Conservation (phyloP, 208 protist species). For the Herpetomonas muscarum region DNA sequence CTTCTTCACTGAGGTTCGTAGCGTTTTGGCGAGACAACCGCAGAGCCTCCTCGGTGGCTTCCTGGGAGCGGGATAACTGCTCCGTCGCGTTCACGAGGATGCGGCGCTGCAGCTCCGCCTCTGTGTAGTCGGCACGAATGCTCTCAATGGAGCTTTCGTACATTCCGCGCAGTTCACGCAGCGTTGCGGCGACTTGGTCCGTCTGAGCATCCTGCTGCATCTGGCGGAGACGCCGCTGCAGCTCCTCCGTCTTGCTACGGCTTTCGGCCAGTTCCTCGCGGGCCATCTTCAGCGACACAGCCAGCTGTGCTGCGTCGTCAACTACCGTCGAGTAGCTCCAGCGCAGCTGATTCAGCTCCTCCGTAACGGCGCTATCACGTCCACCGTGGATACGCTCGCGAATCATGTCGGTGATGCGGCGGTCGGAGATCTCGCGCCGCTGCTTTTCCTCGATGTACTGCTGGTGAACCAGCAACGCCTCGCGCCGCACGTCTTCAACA, state of each 20-base stretch:
- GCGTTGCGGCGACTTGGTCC: constrained; percentile 50
- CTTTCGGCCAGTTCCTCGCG: constrained; percentile 36
- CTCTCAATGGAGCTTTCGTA: constrained; percentile 40
- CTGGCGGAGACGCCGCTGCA: constrained; percentile 29
- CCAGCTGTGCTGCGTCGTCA: constrained; percentile 71
- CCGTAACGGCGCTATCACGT: constrained; percentile 20
- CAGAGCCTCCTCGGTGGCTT: background rate
- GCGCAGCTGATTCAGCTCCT: constrained; percentile 55
- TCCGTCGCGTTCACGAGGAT: constrained; percentile 16
- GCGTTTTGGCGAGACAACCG: background rate
- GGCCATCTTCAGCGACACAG: constrained; percentile 51
- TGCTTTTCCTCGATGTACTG: constrained; percentile 68
- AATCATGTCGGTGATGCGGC: constrained; percentile 71
- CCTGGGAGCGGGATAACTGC: background rate
- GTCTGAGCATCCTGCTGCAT: constrained; percentile 48
- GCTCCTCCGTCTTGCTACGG: constrained; percentile 10
- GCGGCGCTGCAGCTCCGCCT: constrained; percentile 29
- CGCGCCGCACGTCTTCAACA: constrained; percentile 40
- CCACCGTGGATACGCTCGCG: constrained; percentile 52
- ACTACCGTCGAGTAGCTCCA: constrained; percentile 56
- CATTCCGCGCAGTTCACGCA: constrained; percentile 45
- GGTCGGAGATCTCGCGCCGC: constrained; percentile 68
- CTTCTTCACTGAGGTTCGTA: background rate
- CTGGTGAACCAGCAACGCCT: constrained; percentile 60
- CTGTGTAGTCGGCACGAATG: constrained; percentile 24